phyloP scores from a whole-genome alignment of 2,329 filamentous ascomycete species.

The Colletotrichum theobromicola region DNA sequence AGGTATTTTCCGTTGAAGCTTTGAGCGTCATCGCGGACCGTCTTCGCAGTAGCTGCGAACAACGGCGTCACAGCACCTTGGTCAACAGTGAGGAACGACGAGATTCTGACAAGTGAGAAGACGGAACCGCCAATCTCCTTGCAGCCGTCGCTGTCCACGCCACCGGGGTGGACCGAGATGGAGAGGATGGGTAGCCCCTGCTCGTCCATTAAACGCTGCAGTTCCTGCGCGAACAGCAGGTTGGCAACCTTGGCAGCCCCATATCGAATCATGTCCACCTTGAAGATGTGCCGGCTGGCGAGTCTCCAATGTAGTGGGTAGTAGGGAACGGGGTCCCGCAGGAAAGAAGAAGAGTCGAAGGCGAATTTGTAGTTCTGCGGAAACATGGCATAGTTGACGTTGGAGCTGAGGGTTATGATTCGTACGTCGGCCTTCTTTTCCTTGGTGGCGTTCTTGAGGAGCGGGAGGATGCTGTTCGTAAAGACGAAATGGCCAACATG shows the following conservation, averaged over 20 bases:
- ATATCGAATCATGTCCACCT: slow-evolving; percentile 28
- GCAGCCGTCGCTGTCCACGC: slow-evolving; percentile 7
- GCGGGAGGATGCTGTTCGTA: slow-evolving; percentile 29
- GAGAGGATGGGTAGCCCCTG: slow-evolving; percentile 20
- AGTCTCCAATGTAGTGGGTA: slow-evolving; percentile 22
- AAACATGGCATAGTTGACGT: slow-evolving; percentile 17
- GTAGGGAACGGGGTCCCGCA: slow-evolving; percentile 7
- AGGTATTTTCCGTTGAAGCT: slow-evolving; percentile 25
- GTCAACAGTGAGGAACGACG: slow-evolving; percentile 13
- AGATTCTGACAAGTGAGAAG: slow-evolving; percentile 8
- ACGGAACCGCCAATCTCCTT: background rate
- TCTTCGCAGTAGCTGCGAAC: slow-evolving; percentile 24
- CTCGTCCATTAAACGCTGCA: slow-evolving; percentile 24
- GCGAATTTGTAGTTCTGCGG: slow-evolving; percentile 24
- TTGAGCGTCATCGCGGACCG: slow-evolving; percentile 8
- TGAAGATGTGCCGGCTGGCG: slow-evolving; percentile 9
- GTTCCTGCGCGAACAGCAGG: slow-evolving; percentile 25
- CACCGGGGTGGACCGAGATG: slow-evolving; percentile 24
- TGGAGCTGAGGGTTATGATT: slow-evolving; percentile 27
- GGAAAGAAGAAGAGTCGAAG: slow-evolving; percentile 20
- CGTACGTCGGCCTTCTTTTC: slow-evolving; percentile 27
- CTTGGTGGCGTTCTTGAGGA: slow-evolving; percentile 26
- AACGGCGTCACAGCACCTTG: slow-evolving; percentile 21
- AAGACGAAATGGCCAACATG: slow-evolving; percentile 31
- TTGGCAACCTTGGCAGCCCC: slow-evolving; percentile 27